Evolutionary conservation across 495 filamentous ascomycete species (phyloP).

Genomic region (Penicillium paradoxum): DNA sequence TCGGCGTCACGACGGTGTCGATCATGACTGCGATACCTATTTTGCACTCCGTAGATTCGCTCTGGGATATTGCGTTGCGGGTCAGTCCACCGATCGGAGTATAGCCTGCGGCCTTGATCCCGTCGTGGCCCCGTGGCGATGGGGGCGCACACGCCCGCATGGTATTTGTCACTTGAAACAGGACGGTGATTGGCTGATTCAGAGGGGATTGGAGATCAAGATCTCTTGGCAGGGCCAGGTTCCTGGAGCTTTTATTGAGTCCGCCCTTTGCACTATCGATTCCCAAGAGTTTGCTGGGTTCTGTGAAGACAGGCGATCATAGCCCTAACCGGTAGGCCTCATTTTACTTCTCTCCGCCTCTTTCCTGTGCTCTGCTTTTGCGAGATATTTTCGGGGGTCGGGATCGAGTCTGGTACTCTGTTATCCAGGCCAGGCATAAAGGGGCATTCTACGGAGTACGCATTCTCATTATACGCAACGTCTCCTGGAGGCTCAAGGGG

Average conservation of each 20-base stretch:
- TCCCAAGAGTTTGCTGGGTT: background rate
- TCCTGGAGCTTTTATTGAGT: background rate
- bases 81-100: background rate
- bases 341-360: background rate
- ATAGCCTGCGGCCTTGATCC: background rate
- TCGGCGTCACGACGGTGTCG: background rate
- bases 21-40: background rate
- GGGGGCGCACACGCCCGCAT: background rate
- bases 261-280: background rate
- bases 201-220: background rate
- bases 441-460: no score
- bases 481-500: background rate
- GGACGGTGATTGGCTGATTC: background rate
- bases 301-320: conserved; percentile 1
- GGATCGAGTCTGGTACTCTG: no score
- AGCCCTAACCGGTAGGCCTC: background rate
- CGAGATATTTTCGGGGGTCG: no score
- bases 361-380: background rate
- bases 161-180: background rate
- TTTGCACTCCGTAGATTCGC: background rate
- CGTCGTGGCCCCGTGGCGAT: background rate
- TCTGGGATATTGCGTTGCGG: conserved; percentile 1
- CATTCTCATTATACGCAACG: no score
- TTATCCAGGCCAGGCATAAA: no score
- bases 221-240: conserved; percentile 3